Evolutionary conservation across 176 grass and related monocot species (phyloP).

Genomic region (Pontederia paniculata): DNA sequence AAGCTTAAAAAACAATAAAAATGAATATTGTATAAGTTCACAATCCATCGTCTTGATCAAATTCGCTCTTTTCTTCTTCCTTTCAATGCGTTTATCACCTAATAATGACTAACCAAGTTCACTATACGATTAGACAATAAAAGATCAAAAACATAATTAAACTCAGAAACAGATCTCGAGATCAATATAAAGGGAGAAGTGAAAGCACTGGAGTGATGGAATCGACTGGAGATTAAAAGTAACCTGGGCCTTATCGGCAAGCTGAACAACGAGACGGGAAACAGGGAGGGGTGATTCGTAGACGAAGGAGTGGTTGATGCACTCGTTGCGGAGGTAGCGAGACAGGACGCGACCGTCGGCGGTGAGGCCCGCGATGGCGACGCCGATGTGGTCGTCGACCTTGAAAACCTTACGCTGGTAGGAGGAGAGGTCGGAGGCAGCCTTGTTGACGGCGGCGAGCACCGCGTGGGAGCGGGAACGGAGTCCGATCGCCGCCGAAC

Average conservation of each 20-base stretch:
- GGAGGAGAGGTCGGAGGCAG: conserved; percentile 74
- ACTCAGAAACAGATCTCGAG: too few species aligned
- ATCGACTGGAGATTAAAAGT: too few species aligned
- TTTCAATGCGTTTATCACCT: too few species aligned
- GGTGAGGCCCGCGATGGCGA: conserved; percentile 82
- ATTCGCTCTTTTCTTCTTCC: too few species aligned
- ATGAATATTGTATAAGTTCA: too few species aligned
- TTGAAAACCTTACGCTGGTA: conserved; percentile 91
- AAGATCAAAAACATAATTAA: too few species aligned
- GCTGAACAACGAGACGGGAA: conserved; percentile 55
- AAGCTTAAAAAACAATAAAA: too few species aligned
- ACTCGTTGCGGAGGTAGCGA: conserved; percentile 68
- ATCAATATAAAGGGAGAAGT: too few species aligned
- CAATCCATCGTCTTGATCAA: too few species aligned
- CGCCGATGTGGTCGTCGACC: conserved; percentile 68
- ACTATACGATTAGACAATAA: too few species aligned
- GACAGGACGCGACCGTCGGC: conserved; percentile 83
- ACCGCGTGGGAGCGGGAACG: conserved; percentile 52
- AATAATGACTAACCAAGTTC: too few species aligned
- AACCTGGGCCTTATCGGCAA: conserved; percentile 96
- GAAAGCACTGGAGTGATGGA: too few species aligned
- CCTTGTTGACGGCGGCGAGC: conserved; percentile 74
- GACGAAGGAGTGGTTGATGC: conserved; percentile 93
- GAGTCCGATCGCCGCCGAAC: conserved; percentile 79
- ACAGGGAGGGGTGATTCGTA: conserved; percentile 81